Base-by-base conservation (phyloP, 441 rosid species). In the Aleurites moluccanus region DNA sequence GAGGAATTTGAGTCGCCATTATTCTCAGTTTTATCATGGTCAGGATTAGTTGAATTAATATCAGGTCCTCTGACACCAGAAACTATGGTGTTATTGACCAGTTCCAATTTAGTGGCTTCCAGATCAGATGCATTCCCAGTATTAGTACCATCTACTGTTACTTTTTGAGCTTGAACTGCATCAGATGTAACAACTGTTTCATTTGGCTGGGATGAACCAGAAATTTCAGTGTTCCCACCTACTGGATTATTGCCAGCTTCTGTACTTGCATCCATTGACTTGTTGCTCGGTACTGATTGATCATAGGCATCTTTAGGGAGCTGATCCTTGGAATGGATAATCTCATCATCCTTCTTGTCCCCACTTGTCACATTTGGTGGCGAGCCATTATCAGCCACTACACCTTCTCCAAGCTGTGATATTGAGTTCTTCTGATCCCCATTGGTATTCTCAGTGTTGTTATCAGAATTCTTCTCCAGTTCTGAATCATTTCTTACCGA, bases 141-240 rank as follows among this genome's bases (percentile, higher is more conserved):
- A 20, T 77, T 74, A 71, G 74, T 77, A 73, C 72, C 80, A 75
- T 68, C 85, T 40, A 45, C 71, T 6, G 84, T 73, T 61, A 23
- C 73, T 75, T 83, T 85, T 73, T 71, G 85, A 75, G 75, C 80
- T 67, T 83, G 83, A 81, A 79, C 73, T 10, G 77, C 73, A 70
- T 64, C 81, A 38, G 38, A 64, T 62, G 73, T 56, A 57, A 75
- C 80, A 66, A 71, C 70, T 47, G 85, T 81, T 74, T 78, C 89
- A 35, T 84, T 87, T 75, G 82, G 80, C 79, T 77, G 74, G 64
- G 82, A 38, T 10, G 66, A 77, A 52, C 67, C 81, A 56, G 78
- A 50, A 52, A 74, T 74, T 59, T 77, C 79, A 49, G 72, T 77
- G 71, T 44, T 72, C 59, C 67, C 80, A 75, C 50, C 80, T 56